A percentile compares a stretch with the other conserved stretches of the same genome.
phyloP scores from a whole-genome alignment of 2,329 filamentous ascomycete species.

The Endoconidiophora polonica region DNA sequence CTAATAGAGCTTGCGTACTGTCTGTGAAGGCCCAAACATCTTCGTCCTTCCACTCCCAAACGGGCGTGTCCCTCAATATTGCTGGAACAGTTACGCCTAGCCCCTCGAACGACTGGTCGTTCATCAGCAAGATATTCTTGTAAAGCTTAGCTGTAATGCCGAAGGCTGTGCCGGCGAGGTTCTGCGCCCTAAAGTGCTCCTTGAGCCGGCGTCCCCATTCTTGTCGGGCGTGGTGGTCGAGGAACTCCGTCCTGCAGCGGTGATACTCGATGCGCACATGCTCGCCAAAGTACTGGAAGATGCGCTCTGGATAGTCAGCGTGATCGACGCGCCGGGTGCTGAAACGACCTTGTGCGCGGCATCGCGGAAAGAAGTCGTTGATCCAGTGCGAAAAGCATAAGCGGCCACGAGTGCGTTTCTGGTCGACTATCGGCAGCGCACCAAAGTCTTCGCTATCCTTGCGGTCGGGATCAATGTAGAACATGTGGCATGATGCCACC shows the following conservation, averaged over 20 bases:
- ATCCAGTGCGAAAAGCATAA: constrained; percentile 44
- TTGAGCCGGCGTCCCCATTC: constrained; percentile 30
- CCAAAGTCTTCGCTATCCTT: constrained; percentile 18
- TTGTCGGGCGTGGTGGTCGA: constrained; percentile 23
- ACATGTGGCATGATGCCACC: constrained; percentile 16
- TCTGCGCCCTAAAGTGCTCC: constrained; percentile 18
- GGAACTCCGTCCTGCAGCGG: constrained; percentile 25
- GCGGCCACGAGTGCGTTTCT: constrained; percentile 36
- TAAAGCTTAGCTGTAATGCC: constrained; percentile 24
- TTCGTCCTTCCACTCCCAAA: constrained; percentile 29
- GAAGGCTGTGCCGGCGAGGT: constrained; percentile 14
- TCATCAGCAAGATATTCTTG: constrained; percentile 32
- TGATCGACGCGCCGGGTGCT: constrained; percentile 15
- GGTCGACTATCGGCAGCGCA: constrained; percentile 36
- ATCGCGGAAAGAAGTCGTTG: constrained; percentile 43
- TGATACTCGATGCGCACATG: constrained; percentile 24
- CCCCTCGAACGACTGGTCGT: constrained; percentile 24
- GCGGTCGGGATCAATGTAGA: not conserved
- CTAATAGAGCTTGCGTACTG: constrained; percentile 19
- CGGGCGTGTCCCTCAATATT: constrained; percentile 4
- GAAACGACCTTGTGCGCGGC: constrained; percentile 25
- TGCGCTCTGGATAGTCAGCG: not conserved
- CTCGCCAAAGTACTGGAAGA: constrained; percentile 1
- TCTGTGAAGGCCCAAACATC: constrained; percentile 27
- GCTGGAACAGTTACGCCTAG: constrained; percentile 2